Evolutionary conservation across 148 eudicot species (phyloP), one percentile per base, ranked within the genome.

Genomic region (Spergularia bocconei): DNA sequence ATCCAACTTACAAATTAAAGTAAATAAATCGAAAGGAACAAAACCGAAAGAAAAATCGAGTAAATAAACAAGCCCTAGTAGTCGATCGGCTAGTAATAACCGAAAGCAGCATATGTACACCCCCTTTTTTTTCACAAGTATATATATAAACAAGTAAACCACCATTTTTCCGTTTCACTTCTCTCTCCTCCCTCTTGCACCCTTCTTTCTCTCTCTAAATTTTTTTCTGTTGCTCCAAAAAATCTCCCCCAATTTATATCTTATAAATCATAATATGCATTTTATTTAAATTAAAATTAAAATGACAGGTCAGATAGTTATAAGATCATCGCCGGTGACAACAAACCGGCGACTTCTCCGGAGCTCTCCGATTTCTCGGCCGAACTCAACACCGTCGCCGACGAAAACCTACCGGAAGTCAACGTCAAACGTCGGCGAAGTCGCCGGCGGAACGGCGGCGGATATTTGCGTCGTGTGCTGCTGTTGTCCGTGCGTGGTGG

Each of bases 371-470:
- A 64, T 16, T 17, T 41, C 75, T 0, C 71, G 77, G n/a, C 5
- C 63, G 11, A 13, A 29, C 9, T 52, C 60, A 53, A 54, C 73
- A 2, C 14, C 25, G 11, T 1, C 79, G 10, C 57, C 80, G 38
- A 9, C 69, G 23, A 14, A 9, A 23, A 23, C 47, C 5, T 62
- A 52, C n/a, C 59, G 15, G 33, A 71, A 76, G 44, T 38, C 76
- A 25, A 57, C 69, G 23, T 48, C 79, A 20, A 84, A 71, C 51
- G 84, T 78, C 58, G 91, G 90, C 69, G 97, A 90, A 84, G 66
- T 88, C 4, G 91, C 88, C 14, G 94, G 94, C 7, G 81, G 85
- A 1, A 79, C 97, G 36, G 72, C 96, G 55, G 98, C 93, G 38
- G 89, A 75, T 54, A 88, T 90, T 63, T 85, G 89, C 6, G 89